Percentiles rank a stretch among this genome's conserved stretches.
Conservation (phyloP, 2,329 filamentous ascomycete genomes). For the Ceratocystis lukuohia region DNA sequence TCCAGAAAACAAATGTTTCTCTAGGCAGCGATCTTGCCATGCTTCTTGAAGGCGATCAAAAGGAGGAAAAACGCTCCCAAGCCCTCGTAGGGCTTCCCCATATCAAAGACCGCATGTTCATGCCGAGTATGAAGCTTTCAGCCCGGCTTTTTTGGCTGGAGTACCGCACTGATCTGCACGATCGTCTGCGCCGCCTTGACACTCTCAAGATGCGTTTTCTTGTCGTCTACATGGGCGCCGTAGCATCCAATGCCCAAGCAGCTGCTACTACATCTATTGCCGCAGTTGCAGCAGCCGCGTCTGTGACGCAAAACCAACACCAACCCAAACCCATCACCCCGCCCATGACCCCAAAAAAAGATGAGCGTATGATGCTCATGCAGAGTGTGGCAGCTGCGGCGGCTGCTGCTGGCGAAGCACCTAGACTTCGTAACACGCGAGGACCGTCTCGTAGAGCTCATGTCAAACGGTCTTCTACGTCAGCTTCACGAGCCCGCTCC, state of each 20-base stretch:
- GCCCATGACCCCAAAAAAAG: slow-evolving; percentile 10
- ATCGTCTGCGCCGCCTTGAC: slow-evolving; percentile 45
- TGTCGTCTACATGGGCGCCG: slow-evolving; percentile 49
- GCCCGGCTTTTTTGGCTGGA: slow-evolving; percentile 46
- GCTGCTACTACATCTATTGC: slow-evolving; percentile 9
- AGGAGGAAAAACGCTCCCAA: slow-evolving; percentile 31
- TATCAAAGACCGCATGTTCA: slow-evolving; percentile 14
- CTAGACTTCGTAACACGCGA: neutral
- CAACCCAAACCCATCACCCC: slow-evolving; percentile 9
- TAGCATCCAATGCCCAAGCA: slow-evolving; percentile 29
- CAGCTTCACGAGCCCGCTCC: neutral
- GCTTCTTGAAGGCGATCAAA: slow-evolving; percentile 11
- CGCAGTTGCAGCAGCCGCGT: slow-evolving; percentile 7
- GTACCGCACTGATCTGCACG: slow-evolving; percentile 41
- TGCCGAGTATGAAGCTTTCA: slow-evolving; percentile 32
- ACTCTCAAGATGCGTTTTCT: slow-evolving; percentile 51
- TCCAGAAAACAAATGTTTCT: slow-evolving; percentile 34
- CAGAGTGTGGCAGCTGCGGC: slow-evolving; percentile 15
- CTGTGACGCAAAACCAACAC: neutral
- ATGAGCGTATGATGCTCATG: slow-evolving; percentile 16
- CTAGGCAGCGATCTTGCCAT: slow-evolving; percentile 42
- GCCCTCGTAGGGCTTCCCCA: slow-evolving; percentile 19
- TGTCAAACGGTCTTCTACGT: slow-evolving; percentile 6
- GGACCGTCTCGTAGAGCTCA: neutral
- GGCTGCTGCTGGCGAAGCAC: slow-evolving; percentile 3